Evolutionary conservation across 495 filamentous ascomycete genomes (phyloP), one percentile per base, ranked within the genome.

Genomic region (Astrothelium macrocarpum): DNA sequence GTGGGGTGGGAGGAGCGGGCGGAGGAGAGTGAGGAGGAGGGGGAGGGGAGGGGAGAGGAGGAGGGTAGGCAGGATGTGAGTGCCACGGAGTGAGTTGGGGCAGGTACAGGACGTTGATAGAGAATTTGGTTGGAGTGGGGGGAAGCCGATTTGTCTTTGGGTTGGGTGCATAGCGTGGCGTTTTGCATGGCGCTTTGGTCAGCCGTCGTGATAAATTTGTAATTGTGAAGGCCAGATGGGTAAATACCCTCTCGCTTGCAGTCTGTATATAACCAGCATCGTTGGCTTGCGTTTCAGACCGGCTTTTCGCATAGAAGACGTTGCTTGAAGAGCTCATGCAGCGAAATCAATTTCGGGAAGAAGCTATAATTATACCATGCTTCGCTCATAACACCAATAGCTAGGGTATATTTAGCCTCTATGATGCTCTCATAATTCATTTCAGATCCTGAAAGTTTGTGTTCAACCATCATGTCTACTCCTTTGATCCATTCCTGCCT

Each of bases 401-500:
- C 5, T 16, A 5, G 20, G 45, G 14, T 49, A 18, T 16, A 42
- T 16, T 20, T 23, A 23, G 45, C n/a, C 5, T 49, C 20, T 18
- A 16, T 16, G 14, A 5, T 16, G 11, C 5, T 20, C 45, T 49
- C 12, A 16, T 23, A 20, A 16, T 20, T 18, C 45, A 49, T 20
- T 5, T 9, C 2, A 5, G 25, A 16, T 39, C 49, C 7, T 56
- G 7, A 28, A n/a, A n/a, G n/a, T 29, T 20, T 28, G 5, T 10
- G 9, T 28, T 28, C 49, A n/a, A 29, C 29, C 49, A 12, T 56
- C 49, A 56, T 20, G 20, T 29, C 20, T 39, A 31, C n/a, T 61
- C 58, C 59, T 23, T 46, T 25, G 34, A 29, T 29, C 62, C 61
- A 67, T 80, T 77, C 73, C 79, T 80, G 59, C 78, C 84, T 20